Conservation (phyloP, 768 basidiomycete species). For the Agaricus subrufescens region DNA sequence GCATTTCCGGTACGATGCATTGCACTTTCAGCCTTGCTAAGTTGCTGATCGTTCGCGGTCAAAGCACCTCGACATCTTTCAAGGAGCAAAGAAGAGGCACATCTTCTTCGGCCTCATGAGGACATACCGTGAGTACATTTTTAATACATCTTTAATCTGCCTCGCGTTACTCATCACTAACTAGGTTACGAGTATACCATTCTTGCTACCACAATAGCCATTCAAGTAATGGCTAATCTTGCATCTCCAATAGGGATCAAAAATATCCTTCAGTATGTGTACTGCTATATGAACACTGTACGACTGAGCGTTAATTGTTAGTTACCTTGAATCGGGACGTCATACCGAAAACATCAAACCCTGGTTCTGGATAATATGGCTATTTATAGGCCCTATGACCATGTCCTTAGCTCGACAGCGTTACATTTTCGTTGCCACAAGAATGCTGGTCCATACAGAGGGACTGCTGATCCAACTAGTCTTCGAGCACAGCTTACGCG, state of each 20-base stretch:
- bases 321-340: constrained; percentile 19
- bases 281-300: neutral
- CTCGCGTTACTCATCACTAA: neutral
- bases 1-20: constrained; percentile 20
- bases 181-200: constrained; percentile 26
- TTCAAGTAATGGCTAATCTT: constrained; percentile 26
- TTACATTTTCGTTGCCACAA: constrained; percentile 37
- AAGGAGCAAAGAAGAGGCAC: constrained; percentile 35
- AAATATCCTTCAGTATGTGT: constrained; percentile 29
- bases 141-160: neutral
- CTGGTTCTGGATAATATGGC: constrained; percentile 15
- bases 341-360: constrained; percentile 10
- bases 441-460: constrained; percentile 43
- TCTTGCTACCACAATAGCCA: constrained; percentile 23
- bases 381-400: constrained; percentile 8
- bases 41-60: neutral
- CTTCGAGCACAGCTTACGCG: constrained; percentile 44
- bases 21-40: no score
- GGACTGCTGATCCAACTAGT: constrained; percentile 34
- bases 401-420: constrained; percentile 21
- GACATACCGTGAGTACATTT: constrained; percentile 23
- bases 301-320: neutral
- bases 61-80: constrained; percentile 35
- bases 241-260: constrained; percentile 37
- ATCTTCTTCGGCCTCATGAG: constrained; percentile 43